Conservation (phyloP, 139 green algal genomes). For the Gonium pectorale region DNA sequence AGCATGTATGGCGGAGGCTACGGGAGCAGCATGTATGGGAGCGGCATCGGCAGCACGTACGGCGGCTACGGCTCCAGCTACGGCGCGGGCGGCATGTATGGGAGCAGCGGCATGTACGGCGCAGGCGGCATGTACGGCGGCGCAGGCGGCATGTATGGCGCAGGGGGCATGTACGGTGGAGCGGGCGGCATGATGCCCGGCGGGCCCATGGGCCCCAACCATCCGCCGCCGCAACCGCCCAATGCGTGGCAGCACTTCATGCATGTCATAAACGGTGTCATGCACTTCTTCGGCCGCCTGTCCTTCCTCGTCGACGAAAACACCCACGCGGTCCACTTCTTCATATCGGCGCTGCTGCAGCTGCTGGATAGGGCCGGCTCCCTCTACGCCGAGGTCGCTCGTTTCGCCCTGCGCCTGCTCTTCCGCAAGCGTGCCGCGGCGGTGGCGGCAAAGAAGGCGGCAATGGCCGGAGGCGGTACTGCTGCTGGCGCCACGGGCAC, state of each 20-base stretch:
- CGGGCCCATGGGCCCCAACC: constrained; percentile 57
- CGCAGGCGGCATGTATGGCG: constrained; percentile 33
- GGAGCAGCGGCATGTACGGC: constrained; percentile 60
- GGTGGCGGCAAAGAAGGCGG: not conserved
- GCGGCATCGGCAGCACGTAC: constrained; percentile 44
- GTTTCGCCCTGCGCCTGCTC: constrained; percentile 93
- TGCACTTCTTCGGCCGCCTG: constrained; percentile 95
- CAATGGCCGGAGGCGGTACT: not conserved
- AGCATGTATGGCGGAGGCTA: constrained; percentile 53
- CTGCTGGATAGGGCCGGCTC: constrained; percentile 93
- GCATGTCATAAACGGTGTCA: constrained; percentile 78
- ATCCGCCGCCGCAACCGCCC: constrained; percentile 57
- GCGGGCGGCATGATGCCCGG: constrained; percentile 11
- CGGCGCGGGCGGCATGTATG: constrained; percentile 49
- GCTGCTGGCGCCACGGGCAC: not conserved
- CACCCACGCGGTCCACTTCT: constrained; percentile 98
- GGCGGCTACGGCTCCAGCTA: constrained; percentile 44
- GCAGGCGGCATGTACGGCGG: constrained; percentile 55
- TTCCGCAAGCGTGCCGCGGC: constrained; percentile 43
- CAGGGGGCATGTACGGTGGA: constrained; percentile 29
- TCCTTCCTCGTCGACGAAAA: constrained; percentile 99
- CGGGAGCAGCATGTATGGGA: constrained; percentile 48
- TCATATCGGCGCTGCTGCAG: constrained; percentile 95
- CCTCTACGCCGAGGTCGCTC: constrained; percentile 94
- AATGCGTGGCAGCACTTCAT: constrained; percentile 86